Evolutionary conservation across 495 filamentous ascomycete species (phyloP), one percentile per base, ranked within the genome.

Genomic region (Trichoderma gamsii): DNA sequence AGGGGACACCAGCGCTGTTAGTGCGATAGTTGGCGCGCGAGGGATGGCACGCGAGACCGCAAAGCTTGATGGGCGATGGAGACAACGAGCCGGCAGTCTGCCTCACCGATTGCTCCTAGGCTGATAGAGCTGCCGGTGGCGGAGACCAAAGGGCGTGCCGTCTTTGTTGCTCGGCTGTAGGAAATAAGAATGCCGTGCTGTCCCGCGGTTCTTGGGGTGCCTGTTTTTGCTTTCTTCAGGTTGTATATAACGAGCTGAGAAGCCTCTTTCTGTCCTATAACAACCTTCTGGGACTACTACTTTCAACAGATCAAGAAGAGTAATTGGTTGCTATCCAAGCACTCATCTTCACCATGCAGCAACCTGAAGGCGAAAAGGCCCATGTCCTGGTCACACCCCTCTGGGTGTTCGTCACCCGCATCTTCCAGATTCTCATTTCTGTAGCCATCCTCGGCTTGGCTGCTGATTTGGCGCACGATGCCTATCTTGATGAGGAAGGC

Each of bases 381-480:
- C 51, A 68, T 15, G 13, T 68, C 61, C 64, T 79, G 64, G 66
- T 69, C 56, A 81, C 78, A 27, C 81, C 81, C 1, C 56, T 66
- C 32, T 79, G 80, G 78, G 73, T 79, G 41, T 76, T 78, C 51
- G 71, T 76, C 3, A 61, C 79, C 29, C 75, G 81, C 67, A 74
- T 75, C 18, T 67, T 78, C 68, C 80, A 83, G 70, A 71, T 77
- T 41, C 69, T 82, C 27, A 67, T 83, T 4, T 65, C 70, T 13
- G 66, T 83, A 44, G 25, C 80, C 44, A 75, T 80, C 23, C 64
- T 82, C 13, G 74, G 46, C 15, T 69, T 82, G 70, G 73, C 78
- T 1, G 81, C 74, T 8, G 72, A 71, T 52, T 73, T 81, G 49
- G 82, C 83, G 61, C 81, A 84, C 64, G 73, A 71, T 0, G 64